These are phyloP conservation scores for Flaveria robusta DNA, from an alignment of 129 eudicot genomes.

Conservation along the genomic window DNA sequence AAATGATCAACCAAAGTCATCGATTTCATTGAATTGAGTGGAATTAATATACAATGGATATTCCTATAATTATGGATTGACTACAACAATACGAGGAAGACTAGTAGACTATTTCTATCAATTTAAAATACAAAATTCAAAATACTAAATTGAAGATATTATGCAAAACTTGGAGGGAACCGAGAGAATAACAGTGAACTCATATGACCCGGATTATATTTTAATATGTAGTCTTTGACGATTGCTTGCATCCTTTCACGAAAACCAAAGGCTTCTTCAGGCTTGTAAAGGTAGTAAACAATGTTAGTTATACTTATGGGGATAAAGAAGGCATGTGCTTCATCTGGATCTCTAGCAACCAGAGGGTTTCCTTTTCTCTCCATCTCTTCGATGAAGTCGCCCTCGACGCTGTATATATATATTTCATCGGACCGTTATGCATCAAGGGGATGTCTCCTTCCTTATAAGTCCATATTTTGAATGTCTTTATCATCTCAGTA, in stretches of 20 bases:
- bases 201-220: no score
- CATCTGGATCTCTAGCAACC: slow-evolving; percentile 56
- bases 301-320: slow-evolving; percentile 68
- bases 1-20: no score
- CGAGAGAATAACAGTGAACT: no score
- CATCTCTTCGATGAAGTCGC: slow-evolving; percentile 63
- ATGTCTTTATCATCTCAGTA: slow-evolving; percentile 62
- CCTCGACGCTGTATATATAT: slow-evolving; percentile 63
- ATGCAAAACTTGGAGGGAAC: no score
- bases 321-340: slow-evolving; percentile 62
- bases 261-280: slow-evolving; percentile 33
- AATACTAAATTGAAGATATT: no score
- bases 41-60: no score
- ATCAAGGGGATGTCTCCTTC: slow-evolving; percentile 85
- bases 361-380: slow-evolving; percentile 45
- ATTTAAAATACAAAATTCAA: no score
- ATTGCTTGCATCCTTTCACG: slow-evolving; percentile 31
- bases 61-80: no score
- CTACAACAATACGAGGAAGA: no score
- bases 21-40: no score
- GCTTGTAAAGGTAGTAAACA: slow-evolving; percentile 49
- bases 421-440: slow-evolving; percentile 68
- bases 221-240: slow-evolving; percentile 55
- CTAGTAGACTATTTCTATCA: no score
- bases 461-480: slow-evolving; percentile 65